A percentile compares a stretch with the other conserved stretches of the same genome.
These are phyloP conservation scores for Lasiodiplodia sp. DNA, from an alignment of 2,329 filamentous ascomycete genomes.

Conservation along the genomic window DNA sequence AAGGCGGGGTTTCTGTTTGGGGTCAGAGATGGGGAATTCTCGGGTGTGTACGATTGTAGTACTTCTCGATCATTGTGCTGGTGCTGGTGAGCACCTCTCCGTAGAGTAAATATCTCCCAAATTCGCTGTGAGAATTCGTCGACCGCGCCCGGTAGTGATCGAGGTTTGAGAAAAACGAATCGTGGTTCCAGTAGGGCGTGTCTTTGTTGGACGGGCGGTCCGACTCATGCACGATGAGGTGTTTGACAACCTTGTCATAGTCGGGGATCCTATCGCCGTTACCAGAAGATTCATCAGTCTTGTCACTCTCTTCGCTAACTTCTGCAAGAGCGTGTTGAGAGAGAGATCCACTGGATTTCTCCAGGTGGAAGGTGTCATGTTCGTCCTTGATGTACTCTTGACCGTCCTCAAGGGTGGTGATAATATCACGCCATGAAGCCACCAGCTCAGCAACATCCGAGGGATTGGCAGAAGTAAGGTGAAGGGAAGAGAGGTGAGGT, in stretches of 20 bases:
- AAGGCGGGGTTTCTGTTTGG: slow-evolving; percentile 69
- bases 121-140: slow-evolving; percentile 64
- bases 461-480: slow-evolving; percentile 75
- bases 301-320: slow-evolving; percentile 34
- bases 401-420: slow-evolving; percentile 66
- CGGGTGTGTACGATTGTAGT: no score
- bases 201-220: slow-evolving; percentile 72
- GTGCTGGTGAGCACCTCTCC: slow-evolving; percentile 94
- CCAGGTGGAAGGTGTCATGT: slow-evolving; percentile 81
- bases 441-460: slow-evolving; percentile 72
- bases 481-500: slow-evolving; percentile 81
- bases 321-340: slow-evolving; percentile 32
- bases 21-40: no score
- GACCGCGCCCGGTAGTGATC: slow-evolving; percentile 68
- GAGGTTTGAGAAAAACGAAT: slow-evolving; percentile 77
- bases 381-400: slow-evolving; percentile 79
- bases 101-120: slow-evolving; percentile 82
- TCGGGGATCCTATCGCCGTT: slow-evolving; percentile 70
- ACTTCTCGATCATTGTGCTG: slow-evolving; percentile 89
- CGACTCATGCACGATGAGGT: slow-evolving; percentile 74
- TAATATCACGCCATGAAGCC: slow-evolving; percentile 69
- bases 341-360: slow-evolving; percentile 56
- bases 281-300: slow-evolving; percentile 39
- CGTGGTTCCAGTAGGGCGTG: slow-evolving; percentile 87
- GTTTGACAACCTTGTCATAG: slow-evolving; percentile 76